Base-by-base conservation (phyloP, 257 asterid genomes). In the Fraxinus cuspidata region DNA sequence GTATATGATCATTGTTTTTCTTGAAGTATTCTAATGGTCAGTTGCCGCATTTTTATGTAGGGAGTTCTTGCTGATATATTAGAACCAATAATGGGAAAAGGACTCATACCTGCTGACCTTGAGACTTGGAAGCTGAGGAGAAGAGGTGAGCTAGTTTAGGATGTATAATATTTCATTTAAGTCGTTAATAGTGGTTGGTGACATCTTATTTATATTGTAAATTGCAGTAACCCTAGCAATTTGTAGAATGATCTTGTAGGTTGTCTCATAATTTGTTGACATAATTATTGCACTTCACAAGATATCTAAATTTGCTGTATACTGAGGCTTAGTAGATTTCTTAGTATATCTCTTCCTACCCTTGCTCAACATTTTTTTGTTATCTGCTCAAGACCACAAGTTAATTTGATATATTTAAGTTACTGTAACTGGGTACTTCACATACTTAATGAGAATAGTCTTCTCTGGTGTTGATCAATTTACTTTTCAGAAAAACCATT, bases 11-110 rank as follows among this genome's bases (percentile, higher is more conserved):
- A 5, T 27, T 37, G 3, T 31, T 27, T 72, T 72, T 71, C n/a
- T 63, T 65, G 28, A 58, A 19, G 42, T 63, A 67, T 73, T 80
- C 40, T 74, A 73, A 80, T 66, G 31, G 15, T 2, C 34, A 66
- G 37, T 72, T 67, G 27, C 34, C 60, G 76, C 77, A 28, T 77
- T 77, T 40, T 85, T 74, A 44, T 81, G 38, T 68, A 93, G 99
- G 99, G 99, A 63, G 97, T 95, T 80, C 97, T 95, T 82, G 98
- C 99, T 78, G 98, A 95, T 84, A 93, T 95, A 83, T 84, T 95
- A 89, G 98, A 95, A 84, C 99, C 99, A 72, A 95, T 95, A 77
- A 95, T 93, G 98, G 99, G 99, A 53, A 95, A 95, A 86, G 99
- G 98, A 65, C 91, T 95, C 79, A 95, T 95, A 86, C 99, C 98